These are phyloP conservation scores for Saccharomycopsis guyanensis DNA, from an alignment of 805 yeast species.

Conservation along the genomic window DNA sequence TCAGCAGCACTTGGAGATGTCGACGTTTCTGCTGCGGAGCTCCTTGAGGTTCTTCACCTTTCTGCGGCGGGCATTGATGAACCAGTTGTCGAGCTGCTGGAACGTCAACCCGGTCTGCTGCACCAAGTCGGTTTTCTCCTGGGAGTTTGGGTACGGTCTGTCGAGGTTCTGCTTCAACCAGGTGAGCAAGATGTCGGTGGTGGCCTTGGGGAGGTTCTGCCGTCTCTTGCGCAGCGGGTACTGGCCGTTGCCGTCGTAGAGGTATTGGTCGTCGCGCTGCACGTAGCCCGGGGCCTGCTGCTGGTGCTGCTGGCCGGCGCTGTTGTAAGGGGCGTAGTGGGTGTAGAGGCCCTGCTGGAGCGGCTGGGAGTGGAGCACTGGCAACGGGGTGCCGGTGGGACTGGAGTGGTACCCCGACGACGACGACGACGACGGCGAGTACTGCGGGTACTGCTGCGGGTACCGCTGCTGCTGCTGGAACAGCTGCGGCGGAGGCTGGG, in stretches of 20 bases:
- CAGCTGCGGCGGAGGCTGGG: background rate
- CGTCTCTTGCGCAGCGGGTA: constrained; percentile 33
- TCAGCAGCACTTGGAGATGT: background rate
- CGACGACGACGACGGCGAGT: background rate
- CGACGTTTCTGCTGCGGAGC: background rate
- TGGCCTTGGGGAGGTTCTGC: constrained; percentile 71
- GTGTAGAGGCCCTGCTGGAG: background rate
- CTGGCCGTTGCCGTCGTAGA: background rate
- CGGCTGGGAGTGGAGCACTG: constrained; percentile 1
- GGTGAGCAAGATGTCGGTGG: constrained; percentile 61
- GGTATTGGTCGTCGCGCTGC: background rate
- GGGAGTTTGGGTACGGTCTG: constrained; percentile 79
- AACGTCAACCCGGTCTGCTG: constrained; percentile 67
- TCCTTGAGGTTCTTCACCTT: constrained; percentile 47
- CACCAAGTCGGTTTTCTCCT: constrained; percentile 65
- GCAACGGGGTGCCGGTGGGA: background rate
- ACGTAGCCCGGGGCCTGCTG: background rate
- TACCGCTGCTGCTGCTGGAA: background rate
- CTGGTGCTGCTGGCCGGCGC: background rate
- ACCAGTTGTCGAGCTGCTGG: constrained; percentile 82
- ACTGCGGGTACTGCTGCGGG: background rate
- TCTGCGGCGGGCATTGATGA: constrained; percentile 78
- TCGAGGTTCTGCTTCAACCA: constrained; percentile 71
- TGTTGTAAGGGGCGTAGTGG: background rate
- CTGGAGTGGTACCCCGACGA: background rate